These are phyloP conservation scores for Ascoidea asiatica DNA, from an alignment of 805 yeast genomes.

Conservation along the genomic window DNA sequence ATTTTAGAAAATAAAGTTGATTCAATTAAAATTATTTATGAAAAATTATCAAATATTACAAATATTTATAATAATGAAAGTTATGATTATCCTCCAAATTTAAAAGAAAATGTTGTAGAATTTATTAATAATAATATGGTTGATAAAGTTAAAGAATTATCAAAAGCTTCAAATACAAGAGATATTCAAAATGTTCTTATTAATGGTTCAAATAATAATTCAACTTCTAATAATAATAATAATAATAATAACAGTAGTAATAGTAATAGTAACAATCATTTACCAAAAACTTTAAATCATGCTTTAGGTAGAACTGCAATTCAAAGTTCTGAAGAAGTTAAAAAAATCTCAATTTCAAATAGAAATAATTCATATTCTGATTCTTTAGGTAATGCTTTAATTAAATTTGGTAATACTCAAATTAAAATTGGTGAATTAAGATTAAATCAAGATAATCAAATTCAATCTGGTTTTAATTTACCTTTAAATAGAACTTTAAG, in stretches of 20 bases:
- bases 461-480: constrained; percentile 55
- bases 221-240: constrained; percentile 74
- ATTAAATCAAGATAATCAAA: constrained; percentile 67
- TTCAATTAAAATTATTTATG: constrained; percentile 55
- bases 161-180: constrained; percentile 62
- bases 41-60: constrained; percentile 38
- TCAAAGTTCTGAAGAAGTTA: constrained; percentile 14
- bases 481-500: constrained; percentile 50
- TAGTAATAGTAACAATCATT: constrained; percentile 31
- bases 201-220: too few species aligned
- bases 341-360: constrained; percentile 1
- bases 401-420: constrained; percentile 56
- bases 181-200: constrained; percentile 70
- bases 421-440: constrained; percentile 71
- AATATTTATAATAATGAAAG: constrained; percentile 55
- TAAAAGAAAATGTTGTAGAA: constrained; percentile 64
- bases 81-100: constrained; percentile 72
- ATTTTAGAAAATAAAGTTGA: constrained; percentile 65
- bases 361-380: constrained; percentile 1
- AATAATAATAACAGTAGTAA: constrained; percentile 36
- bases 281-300: constrained; percentile 73
- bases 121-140: constrained; percentile 55
- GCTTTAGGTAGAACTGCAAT: constrained; percentile 70
- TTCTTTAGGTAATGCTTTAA: constrained; percentile 47
- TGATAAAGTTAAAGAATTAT: constrained; percentile 48